These are phyloP conservation scores for Suillus decipiens DNA, from an alignment of 768 basidiomycete species.

Conservation along the genomic window DNA sequence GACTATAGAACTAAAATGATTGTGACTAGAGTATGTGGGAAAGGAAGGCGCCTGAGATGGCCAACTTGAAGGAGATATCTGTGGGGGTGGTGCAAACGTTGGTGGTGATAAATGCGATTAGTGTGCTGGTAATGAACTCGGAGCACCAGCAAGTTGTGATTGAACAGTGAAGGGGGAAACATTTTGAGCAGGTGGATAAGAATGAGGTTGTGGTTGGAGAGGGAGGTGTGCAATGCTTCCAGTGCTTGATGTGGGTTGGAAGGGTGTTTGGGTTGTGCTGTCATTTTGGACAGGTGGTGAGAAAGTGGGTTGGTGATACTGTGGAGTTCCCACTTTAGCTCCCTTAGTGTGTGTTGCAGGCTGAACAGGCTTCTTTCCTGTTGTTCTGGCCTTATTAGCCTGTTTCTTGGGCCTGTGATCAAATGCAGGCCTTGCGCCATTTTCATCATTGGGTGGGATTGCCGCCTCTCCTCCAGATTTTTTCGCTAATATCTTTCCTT, in stretches of 20 bases:
- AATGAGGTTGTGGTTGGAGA: background rate
- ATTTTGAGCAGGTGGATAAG: background rate
- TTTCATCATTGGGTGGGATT: background rate
- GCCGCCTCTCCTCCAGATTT: background rate
- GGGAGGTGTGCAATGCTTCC: background rate
- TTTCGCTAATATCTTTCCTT: slow-evolving; percentile 2
- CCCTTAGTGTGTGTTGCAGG: background rate
- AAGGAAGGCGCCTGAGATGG: background rate
- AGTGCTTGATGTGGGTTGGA: background rate
- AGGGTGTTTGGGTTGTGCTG: background rate
- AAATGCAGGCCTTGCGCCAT: background rate
- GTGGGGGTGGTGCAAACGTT: background rate
- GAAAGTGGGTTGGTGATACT: background rate
- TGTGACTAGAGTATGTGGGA: background rate
- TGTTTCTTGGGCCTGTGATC: background rate
- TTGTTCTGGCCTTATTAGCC: background rate
- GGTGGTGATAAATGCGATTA: background rate
- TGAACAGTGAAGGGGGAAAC: background rate
- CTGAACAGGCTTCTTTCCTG: background rate
- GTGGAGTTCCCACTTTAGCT: background rate
- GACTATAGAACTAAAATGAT: background rate
- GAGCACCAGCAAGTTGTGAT: background rate
- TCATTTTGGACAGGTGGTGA: background rate
- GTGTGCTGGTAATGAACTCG: background rate
- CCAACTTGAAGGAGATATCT: background rate